phyloP scores from a whole-genome alignment of 441 rosid genomes.

The Brassica hybrid region DNA sequence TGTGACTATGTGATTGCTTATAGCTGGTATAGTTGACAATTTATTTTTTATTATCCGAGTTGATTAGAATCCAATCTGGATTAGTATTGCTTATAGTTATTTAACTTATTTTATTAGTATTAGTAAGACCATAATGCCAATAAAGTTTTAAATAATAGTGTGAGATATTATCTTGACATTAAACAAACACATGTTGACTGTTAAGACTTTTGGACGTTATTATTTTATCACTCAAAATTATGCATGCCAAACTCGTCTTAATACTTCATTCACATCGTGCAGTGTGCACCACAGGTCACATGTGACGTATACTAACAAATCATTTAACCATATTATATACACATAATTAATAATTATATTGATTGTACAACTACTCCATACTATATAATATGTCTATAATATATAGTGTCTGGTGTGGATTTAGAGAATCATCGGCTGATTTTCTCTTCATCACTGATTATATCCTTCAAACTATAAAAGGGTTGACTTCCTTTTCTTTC shows the following conservation, averaged over 20 bases:
- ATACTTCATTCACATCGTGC: conserved; percentile 9
- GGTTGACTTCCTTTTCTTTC: too few species aligned
- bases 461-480: background rate
- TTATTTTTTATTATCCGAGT: too few species aligned
- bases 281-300: background rate
- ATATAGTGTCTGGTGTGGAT: background rate
- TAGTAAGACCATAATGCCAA: background rate
- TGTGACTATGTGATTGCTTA: background rate
- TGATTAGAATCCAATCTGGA: background rate
- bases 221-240: background rate
- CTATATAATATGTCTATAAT: conserved; percentile 3
- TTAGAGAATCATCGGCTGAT: conserved; percentile 24
- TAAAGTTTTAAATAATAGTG: background rate
- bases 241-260: background rate
- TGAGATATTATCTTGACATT: background rate
- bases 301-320: background rate
- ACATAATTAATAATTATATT: background rate
- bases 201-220: background rate
- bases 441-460: conserved; percentile 18
- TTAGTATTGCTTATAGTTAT: background rate
- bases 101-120: too few species aligned
- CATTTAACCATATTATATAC: background rate
- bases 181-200: background rate
- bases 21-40: background rate
- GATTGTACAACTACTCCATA: conserved; percentile 13